Base-by-base conservation (phyloP, 345 rosid species). In the Rhizophora mangle region DNA sequence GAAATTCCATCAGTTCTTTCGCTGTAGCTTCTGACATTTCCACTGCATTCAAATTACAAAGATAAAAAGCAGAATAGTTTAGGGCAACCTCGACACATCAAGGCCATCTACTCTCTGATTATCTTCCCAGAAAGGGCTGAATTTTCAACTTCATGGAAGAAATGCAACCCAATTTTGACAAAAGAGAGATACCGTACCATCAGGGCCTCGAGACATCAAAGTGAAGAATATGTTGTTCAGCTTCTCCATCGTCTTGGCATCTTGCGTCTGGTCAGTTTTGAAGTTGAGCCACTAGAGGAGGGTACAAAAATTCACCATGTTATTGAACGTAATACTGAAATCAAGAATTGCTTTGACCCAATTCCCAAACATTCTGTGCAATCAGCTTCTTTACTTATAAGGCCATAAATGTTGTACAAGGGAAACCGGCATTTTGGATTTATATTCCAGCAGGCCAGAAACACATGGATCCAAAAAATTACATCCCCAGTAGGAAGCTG, bases 221-320 rank as follows among this genome's bases (percentile, higher is more conserved):
- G 94, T 83, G 77, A 95, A 95, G 73, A 95, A 95, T 79, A 95
- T 80, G 81, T 90, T 92, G 74, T 87, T 95, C 72, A 95, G 82
- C 81, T 92, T 95, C 86, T 92, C 99, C 98, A 92, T 90, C 86
- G 92, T 95, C 89, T 86, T 95, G 6, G 96, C 99, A 62, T 92
- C 97, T 75, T 95, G 97, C 68, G 94, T 96, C 84, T 92, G 96
- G 82, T 92, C 98, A 22, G 97, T 95, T 85, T 95, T 95, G 80
- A 95, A 95, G 83, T 95, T 95, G 76, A 95, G 93, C 83, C 97
- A 92, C 99, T 88, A 78, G 62, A 20, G 71, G 32, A 57, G 65
- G 53, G 72, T 24, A 56, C 69, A 43, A 34, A 21, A 16, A 55
- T 5, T 32, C 20, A 39, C 21, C 24, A 6, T 29, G 53, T 8